These are phyloP conservation scores for Sarocladiaceae sp. DNA, from an alignment of 2,329 filamentous ascomycete species.

Conservation along the genomic window DNA sequence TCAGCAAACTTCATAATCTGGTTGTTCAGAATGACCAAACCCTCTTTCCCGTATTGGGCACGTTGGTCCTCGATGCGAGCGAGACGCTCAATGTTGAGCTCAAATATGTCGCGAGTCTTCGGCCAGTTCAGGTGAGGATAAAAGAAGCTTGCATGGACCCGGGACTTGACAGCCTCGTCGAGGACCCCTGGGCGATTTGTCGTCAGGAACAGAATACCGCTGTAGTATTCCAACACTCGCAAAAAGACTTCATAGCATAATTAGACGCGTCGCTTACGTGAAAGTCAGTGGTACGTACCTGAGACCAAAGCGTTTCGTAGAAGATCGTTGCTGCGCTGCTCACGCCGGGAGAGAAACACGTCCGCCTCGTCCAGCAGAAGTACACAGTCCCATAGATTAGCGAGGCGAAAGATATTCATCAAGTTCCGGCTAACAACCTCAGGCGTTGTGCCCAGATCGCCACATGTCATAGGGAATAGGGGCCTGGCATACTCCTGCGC, in stretches of 20 bases:
- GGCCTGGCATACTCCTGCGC: constrained; percentile 38
- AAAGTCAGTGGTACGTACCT: background rate
- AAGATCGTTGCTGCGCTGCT: background rate
- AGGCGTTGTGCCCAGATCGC: constrained; percentile 39
- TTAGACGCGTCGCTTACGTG: background rate
- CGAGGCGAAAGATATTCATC: constrained; percentile 37
- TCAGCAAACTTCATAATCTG: constrained; percentile 32
- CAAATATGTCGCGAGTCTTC: constrained; percentile 37
- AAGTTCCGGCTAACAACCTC: constrained; percentile 35
- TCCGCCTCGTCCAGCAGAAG: constrained; percentile 33
- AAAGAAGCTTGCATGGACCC: constrained; percentile 22
- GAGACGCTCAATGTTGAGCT: constrained; percentile 33
- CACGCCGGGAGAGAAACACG: constrained; percentile 27
- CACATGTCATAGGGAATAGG: constrained; percentile 45
- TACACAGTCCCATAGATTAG: constrained; percentile 34
- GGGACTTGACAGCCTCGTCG: constrained; percentile 32
- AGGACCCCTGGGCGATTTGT: constrained; percentile 34
- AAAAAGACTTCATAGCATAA: constrained; percentile 23
- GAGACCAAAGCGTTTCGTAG: background rate
- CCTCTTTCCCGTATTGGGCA: constrained; percentile 29
- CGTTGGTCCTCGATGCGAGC: constrained; percentile 31
- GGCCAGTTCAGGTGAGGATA: constrained; percentile 29
- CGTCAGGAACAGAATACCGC: constrained; percentile 31
- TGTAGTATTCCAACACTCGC: constrained; percentile 27
- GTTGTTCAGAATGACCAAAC: constrained; percentile 27